Conservation (phyloP, 2,329 filamentous ascomycete genomes). For the Aureobasidium namibiae region DNA sequence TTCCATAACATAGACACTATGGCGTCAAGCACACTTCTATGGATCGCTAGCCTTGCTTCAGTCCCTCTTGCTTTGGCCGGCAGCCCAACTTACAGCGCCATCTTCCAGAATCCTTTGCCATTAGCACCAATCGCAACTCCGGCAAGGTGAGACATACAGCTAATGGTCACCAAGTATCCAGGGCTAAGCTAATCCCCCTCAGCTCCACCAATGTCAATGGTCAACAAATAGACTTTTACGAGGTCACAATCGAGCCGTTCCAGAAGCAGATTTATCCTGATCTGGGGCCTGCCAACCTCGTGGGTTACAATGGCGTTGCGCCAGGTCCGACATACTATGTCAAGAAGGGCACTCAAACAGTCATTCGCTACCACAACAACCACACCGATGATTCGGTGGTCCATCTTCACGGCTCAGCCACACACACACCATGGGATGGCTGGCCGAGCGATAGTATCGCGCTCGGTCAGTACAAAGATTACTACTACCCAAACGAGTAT, state of each 20-base stretch:
- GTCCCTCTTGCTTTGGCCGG: background rate
- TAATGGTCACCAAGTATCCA: background rate
- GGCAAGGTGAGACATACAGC: constrained; percentile 1
- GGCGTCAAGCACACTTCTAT: background rate
- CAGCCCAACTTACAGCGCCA: constrained; percentile 14
- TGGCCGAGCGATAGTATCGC: constrained; percentile 46
- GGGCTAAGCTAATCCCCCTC: background rate
- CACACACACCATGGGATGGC: constrained; percentile 41
- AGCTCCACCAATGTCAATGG: constrained; percentile 14
- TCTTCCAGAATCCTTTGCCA: constrained; percentile 14
- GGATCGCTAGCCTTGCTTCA: background rate
- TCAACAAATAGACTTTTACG: constrained; percentile 38
- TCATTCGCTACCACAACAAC: constrained; percentile 46
- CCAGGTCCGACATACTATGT: constrained; percentile 46
- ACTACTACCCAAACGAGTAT: constrained; percentile 50
- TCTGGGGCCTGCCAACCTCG: constrained; percentile 26
- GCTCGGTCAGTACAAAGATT: constrained; percentile 51
- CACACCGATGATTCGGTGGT: constrained; percentile 35
- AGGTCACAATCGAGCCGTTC: constrained; percentile 35
- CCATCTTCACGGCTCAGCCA: constrained; percentile 45
- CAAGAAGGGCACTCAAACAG: constrained; percentile 38
- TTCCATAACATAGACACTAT: background rate
- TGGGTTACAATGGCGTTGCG: constrained; percentile 45
- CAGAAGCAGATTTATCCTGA: constrained; percentile 34
- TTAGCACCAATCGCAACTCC: constrained; percentile 13